A percentile compares a stretch with the other conserved stretches of the same genome.
Evolutionary conservation across 345 rosid species (phyloP).

Genomic region (Carallia pectinifolia): DNA sequence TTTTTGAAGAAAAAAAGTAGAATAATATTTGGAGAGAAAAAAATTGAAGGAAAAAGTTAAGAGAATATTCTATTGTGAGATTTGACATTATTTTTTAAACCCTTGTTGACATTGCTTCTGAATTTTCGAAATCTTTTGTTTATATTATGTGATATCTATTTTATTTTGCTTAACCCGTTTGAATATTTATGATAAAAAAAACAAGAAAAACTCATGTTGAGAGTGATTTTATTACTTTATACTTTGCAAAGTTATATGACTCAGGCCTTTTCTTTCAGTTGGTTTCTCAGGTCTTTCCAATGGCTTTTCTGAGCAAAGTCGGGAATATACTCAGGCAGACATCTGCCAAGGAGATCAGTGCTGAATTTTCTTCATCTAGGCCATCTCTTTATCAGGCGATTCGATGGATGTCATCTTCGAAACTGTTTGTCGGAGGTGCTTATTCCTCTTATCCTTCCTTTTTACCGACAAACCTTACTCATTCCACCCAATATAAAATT

Average conservation of each 20-base stretch:
- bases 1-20: too few relatives aligned
- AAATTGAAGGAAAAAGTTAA: too few relatives aligned
- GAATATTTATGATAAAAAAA: too few relatives aligned
- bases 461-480: background rate
- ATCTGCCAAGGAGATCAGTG: conserved; percentile 45
- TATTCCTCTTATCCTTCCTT: background rate
- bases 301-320: conserved; percentile 82
- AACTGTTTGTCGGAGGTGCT: conserved; percentile 83
- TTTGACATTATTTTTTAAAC: too few relatives aligned
- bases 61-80: too few relatives aligned
- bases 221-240: background rate
- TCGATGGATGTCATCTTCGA: conserved; percentile 76
- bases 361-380: conserved; percentile 44
- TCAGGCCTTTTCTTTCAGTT: background rate
- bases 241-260: background rate
- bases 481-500: too few relatives aligned
- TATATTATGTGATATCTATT: too few relatives aligned
- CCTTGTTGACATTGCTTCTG: too few relatives aligned
- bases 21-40: too few relatives aligned
- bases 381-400: conserved; percentile 72
- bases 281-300: conserved; percentile 33
- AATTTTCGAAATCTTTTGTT: too few relatives aligned
- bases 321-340: conserved; percentile 73
- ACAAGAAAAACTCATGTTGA: too few relatives aligned
- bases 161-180: too few relatives aligned